Evolutionary conservation across 805 yeast species (phyloP).

Genomic region (Yamadazyma philogaea): DNA sequence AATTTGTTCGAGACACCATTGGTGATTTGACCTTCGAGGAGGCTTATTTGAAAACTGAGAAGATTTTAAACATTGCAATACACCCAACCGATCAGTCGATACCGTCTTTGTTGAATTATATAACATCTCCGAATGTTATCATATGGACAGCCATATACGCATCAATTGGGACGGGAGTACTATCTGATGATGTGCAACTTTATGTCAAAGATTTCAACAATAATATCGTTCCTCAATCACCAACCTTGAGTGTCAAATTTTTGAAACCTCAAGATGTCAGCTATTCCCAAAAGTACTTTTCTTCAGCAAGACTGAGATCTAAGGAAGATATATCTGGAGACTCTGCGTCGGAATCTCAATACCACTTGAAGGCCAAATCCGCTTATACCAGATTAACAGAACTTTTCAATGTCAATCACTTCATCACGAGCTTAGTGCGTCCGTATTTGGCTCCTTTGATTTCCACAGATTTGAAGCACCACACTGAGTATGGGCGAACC

Average conservation of each 20-base stretch:
- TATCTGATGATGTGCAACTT: constrained; percentile 52
- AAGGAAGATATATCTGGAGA: constrained; percentile 14
- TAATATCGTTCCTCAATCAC: constrained; percentile 49
- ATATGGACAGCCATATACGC: constrained; percentile 90
- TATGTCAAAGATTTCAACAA: constrained; percentile 63
- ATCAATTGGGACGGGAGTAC: constrained; percentile 70
- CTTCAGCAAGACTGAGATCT: constrained; percentile 9
- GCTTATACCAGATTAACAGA: constrained; percentile 90
- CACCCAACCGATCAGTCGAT: constrained; percentile 72
- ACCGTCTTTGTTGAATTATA: constrained; percentile 77
- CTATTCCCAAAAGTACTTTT: constrained; percentile 44
- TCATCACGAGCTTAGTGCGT: constrained; percentile 84
- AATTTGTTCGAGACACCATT: constrained; percentile 69
- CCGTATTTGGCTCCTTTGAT: constrained; percentile 92
- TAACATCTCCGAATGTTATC: constrained; percentile 89
- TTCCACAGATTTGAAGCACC: constrained; percentile 76
- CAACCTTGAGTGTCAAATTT: constrained; percentile 42
- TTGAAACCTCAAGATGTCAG: constrained; percentile 45
- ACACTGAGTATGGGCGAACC: constrained; percentile 39
- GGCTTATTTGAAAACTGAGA: constrained; percentile 75
- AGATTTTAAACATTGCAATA: constrained; percentile 78
- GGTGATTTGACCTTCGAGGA: constrained; percentile 92
- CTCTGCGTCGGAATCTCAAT: constrained; percentile 15
- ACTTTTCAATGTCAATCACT: constrained; percentile 91
- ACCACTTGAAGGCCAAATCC: constrained; percentile 30